Conservation (phyloP, 106 monocot genomes). For the Dendrobium nobile region DNA sequence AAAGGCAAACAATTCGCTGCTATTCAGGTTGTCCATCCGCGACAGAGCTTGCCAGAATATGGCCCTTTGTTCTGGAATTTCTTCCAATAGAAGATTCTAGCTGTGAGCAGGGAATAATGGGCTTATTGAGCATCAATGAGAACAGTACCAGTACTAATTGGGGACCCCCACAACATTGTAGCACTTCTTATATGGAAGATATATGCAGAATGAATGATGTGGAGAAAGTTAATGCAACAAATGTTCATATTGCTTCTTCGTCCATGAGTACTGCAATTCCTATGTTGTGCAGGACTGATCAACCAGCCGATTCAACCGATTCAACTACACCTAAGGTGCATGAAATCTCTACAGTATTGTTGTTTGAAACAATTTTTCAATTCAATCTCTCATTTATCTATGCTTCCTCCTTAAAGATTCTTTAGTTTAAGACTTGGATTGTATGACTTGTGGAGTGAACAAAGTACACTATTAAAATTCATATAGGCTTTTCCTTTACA, state of each 20-base stretch:
- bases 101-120: constrained; percentile 32
- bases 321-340: constrained; percentile 27
- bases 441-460: no score
- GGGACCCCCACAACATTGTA: constrained; percentile 25
- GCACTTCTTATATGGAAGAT: constrained; percentile 13
- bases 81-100: constrained; percentile 22
- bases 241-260: constrained; percentile 32
- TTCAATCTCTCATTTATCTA: not conserved
- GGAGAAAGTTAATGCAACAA: constrained; percentile 22
- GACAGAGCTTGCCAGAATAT: constrained; percentile 71
- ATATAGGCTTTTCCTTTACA: not conserved
- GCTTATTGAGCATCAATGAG: constrained; percentile 67
- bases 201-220: constrained; percentile 21
- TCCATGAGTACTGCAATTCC: constrained; percentile 23
- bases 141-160: constrained; percentile 34
- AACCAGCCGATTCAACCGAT: constrained; percentile 19
- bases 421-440: not conserved
- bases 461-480: not conserved
- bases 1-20: constrained; percentile 57
- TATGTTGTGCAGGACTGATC: constrained; percentile 19
- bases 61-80: constrained; percentile 61
- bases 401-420: not conserved
- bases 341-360: not conserved
- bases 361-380: not conserved
- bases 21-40: constrained; percentile 89